Conservation (phyloP, 805 yeast species). For the Pichia deserticola region DNA sequence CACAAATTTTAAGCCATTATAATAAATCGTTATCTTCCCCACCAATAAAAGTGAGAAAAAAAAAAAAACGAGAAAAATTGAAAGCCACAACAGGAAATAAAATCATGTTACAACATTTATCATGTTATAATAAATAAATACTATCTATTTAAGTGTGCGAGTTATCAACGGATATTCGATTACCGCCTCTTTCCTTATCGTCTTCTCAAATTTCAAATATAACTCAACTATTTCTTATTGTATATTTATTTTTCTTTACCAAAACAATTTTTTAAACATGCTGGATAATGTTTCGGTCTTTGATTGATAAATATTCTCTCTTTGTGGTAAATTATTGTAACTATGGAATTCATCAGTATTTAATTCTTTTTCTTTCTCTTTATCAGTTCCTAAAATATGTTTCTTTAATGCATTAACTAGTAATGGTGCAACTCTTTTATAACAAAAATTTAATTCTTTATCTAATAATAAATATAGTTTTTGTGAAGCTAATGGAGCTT, state of each 20-base stretch:
- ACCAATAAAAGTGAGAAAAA: no score
- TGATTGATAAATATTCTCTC: constrained; percentile 19
- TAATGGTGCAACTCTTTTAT: constrained; percentile 25
- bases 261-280: constrained; percentile 20
- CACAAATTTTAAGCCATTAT: no score
- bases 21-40: no score
- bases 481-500: constrained; percentile 56
- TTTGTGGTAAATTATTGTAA: constrained; percentile 18
- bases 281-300: constrained; percentile 26
- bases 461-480: constrained; percentile 41
- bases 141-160: no score
- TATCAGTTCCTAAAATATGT: constrained; percentile 12
- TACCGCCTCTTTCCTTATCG: no score
- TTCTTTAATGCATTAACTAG: constrained; percentile 17
- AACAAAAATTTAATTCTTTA: constrained; percentile 36
- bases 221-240: not conserved
- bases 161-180: no score
- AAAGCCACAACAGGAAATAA: no score
- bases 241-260: not conserved
- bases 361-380: not conserved
- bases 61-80: no score
- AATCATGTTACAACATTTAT: no score
- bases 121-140: no score
- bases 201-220: not conserved
- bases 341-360: not conserved